Base-by-base conservation (phyloP, 116 monocot genomes). In the Iris pallida region DNA sequence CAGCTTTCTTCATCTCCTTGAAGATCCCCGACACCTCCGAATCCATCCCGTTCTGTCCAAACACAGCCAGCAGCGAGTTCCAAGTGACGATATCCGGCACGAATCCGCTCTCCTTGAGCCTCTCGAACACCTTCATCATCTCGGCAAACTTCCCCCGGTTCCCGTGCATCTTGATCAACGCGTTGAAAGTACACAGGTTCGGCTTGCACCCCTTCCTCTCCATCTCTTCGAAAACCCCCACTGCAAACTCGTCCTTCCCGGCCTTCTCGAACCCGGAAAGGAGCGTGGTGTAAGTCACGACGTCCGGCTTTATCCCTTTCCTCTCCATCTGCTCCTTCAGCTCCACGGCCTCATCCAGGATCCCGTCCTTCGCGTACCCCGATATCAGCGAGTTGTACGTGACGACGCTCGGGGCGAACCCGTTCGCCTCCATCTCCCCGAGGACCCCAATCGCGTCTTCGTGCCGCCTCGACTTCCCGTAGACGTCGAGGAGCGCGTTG, bases 1-100 rank as follows among this genome's bases (percentile, higher is more conserved):
- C 96, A 8, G 96, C 89, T 49, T 79, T 88, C 73, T 89, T 96
- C 96, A 96, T 96, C 76, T 96, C 96, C 78, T 92, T 96, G 61
- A 96, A 96, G 16, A 96, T 77, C 41, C 86, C 84, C 1, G 87
- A 87, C 1, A 96, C 82, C 71, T 96, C 92, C 1, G 84, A 59
- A 5, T 85, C 86, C 86, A 89, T 83, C 13, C 89, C 92, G 63
- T 89, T 92, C 66, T 92, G 96, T 43, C 96, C 92, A 72, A 96
- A 92, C 55, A 96, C 89, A 0, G 88, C 79, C 41, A 96, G 63
- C 45, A 96, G 70, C 1, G 92, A 85, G 64, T 96, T 96, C 96
- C 96, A 96, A 7, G 96, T 96, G 16, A 92, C 92, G 62, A 96
- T 76, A 71, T 91, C 89, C 0, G 96, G 87, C 15, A 65, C 42